Conservation (phyloP, 2,329 filamentous ascomycete species). For the Trichoderma sp. region DNA sequence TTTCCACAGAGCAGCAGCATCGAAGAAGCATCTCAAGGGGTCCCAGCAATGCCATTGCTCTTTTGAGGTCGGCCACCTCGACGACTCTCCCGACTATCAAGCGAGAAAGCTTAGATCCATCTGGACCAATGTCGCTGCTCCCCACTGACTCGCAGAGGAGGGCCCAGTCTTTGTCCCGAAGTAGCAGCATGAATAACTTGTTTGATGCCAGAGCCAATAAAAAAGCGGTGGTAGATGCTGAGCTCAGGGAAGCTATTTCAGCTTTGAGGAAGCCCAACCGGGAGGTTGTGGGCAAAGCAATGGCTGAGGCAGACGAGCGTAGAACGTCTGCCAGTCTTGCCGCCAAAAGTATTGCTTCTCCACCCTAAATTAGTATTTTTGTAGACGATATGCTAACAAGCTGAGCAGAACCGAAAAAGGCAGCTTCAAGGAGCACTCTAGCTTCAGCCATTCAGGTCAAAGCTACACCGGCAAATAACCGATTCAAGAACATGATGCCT, state of each 20-base stretch:
- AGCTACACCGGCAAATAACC: slow-evolving; percentile 58
- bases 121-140: slow-evolving; percentile 36
- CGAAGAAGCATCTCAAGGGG: slow-evolving; percentile 58
- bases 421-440: slow-evolving; percentile 41
- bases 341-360: slow-evolving; percentile 49
- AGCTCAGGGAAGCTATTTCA: slow-evolving; percentile 73
- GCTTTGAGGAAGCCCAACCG: slow-evolving; percentile 76
- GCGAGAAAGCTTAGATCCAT: slow-evolving; percentile 66
- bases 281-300: slow-evolving; percentile 64
- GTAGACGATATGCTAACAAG: not conserved
- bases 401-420: slow-evolving; percentile 24
- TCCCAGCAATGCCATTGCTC: slow-evolving; percentile 59
- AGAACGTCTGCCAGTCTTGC: slow-evolving; percentile 52
- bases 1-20: slow-evolving; percentile 59
- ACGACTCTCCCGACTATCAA: slow-evolving; percentile 63
- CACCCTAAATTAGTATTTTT: not conserved
- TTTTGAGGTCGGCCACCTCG: slow-evolving; percentile 69
- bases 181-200: slow-evolving; percentile 51
- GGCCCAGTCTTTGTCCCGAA: slow-evolving; percentile 40
- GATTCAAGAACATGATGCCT: slow-evolving; percentile 55
- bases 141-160: slow-evolving; percentile 41
- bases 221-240: slow-evolving; percentile 67
- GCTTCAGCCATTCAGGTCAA: slow-evolving; percentile 53
- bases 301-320: slow-evolving; percentile 68
- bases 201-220: slow-evolving; percentile 62